Base-by-base conservation (phyloP, 2,329 filamentous ascomycete species). In the Clonostachys solani region DNA sequence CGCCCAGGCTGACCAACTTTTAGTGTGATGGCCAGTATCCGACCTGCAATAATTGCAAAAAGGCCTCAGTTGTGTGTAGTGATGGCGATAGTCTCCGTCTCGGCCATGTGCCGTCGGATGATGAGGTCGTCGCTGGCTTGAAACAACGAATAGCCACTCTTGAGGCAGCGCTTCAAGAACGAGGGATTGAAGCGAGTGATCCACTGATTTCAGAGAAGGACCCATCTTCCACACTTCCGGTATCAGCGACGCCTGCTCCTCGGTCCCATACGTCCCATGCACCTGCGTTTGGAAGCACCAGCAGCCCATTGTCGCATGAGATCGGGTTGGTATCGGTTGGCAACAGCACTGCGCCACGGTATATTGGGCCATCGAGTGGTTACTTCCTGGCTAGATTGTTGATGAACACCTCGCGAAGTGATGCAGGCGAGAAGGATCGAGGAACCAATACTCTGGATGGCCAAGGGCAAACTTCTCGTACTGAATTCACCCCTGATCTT, bases 291-390 rank as follows among this genome's bases (percentile, higher is more conserved):
- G 37, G 37, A 18, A n/a, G 40, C 42, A 34, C 23, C 15, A 44
- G 19, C 40, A 54, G 53, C 46, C 51, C 52, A 5, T 54, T 69
- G 3, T 69, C 73, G 2, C 75, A 80, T 49, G 74, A 80, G 50
- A 77, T 80, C 15, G 77, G 77, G 0, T 54, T 80, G 13, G 67
- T 80, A 0, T 77, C 76, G 0, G 60, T 80, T 2, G 73, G 71
- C 2, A 65, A 65, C 5, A 73, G 69, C 19, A 63, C 67, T 40
- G 73, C 75, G 17, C 71, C 71, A 4, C 65, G 73, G 48, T 80
- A 80, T 43, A 73, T 80, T 13, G 77, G 77, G 0, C 77, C 77
- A 3, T 80, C 77, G 0, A 80, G 76, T 36, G 77, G 77, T 2
- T 77, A 76, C 47, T 77, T 77, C 40, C 66, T 80, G 12, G 74